Percentiles rank a stretch among this genome's conserved stretches.
Conservation (phyloP, 139 green algal species). For the Micractinium conductrix region DNA sequence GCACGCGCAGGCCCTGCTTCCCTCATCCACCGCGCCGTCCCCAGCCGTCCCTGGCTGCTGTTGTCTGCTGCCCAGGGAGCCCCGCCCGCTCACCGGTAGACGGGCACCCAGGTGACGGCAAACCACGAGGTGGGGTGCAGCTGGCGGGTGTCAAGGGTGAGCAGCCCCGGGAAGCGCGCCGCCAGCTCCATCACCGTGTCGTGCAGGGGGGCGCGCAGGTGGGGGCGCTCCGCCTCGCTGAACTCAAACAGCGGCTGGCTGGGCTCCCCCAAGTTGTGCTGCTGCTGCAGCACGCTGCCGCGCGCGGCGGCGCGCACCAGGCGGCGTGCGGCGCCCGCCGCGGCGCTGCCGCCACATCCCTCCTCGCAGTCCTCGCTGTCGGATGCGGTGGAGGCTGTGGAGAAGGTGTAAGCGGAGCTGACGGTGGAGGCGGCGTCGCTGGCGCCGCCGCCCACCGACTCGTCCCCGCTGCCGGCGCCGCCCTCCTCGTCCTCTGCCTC, state of each 20-base stretch:
- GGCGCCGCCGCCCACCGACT: neutral
- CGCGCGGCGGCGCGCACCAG: neutral
- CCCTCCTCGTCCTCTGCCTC: conserved; percentile 3
- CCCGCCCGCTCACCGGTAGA: conserved; percentile 33
- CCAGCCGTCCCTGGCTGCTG: too few species aligned
- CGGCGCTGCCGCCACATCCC: neutral
- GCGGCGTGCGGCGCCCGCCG: neutral
- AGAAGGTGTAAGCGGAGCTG: conserved; percentile 31
- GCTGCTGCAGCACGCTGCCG: conserved; percentile 41
- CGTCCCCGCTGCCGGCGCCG: neutral
- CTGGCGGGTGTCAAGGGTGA: conserved; percentile 29
- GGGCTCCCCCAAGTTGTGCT: conserved; percentile 34
- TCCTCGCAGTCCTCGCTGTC: conserved; percentile 42
- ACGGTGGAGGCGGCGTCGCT: neutral
- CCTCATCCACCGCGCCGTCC: too few species aligned
- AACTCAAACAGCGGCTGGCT: conserved; percentile 44
- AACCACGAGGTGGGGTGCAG: conserved; percentile 49
- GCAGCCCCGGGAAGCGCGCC: conserved; percentile 29
- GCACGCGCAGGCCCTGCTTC: too few species aligned
- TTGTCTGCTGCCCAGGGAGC: too few species aligned
- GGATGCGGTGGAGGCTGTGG: conserved; percentile 30
- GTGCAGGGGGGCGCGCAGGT: conserved; percentile 41
- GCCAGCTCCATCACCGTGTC: conserved; percentile 34
- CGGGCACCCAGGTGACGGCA: conserved; percentile 49
- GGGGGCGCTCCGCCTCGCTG: conserved; percentile 38